phyloP scores from a whole-genome alignment of 1,139 yeast species.

The Williopsis jadinii region DNA sequence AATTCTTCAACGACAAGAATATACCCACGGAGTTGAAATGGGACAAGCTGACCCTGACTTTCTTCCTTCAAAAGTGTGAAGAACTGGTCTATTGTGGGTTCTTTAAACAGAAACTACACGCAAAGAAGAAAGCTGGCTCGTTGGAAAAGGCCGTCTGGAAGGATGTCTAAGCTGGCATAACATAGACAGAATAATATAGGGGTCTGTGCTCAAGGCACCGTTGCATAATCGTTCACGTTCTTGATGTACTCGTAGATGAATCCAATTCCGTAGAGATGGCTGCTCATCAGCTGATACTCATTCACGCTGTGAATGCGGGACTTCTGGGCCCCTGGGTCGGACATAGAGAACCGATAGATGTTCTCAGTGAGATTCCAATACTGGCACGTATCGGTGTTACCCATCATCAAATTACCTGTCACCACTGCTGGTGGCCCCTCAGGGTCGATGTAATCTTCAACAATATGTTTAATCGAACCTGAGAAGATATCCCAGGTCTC shows the following conservation, averaged over 20 bases:
- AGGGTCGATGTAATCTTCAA: slow-evolving; percentile 23
- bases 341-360: slow-evolving; percentile 42
- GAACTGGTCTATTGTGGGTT: slow-evolving; percentile 51
- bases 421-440: slow-evolving; percentile 24
- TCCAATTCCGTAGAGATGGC: slow-evolving; percentile 51
- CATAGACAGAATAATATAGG: no score
- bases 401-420: slow-evolving; percentile 44
- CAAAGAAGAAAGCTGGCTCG: slow-evolving; percentile 40
- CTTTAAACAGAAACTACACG: slow-evolving; percentile 26
- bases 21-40: slow-evolving; percentile 32
- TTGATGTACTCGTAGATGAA: slow-evolving; percentile 50
- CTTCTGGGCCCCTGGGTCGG: slow-evolving; percentile 32
- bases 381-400: slow-evolving; percentile 54
- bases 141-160: slow-evolving; percentile 57
- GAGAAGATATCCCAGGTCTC: slow-evolving; percentile 52
- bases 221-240: slow-evolving; percentile 23
- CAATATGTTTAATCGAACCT: slow-evolving; percentile 48
- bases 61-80: slow-evolving; percentile 52
- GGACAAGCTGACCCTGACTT: slow-evolving; percentile 44
- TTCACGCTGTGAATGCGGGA: slow-evolving; percentile 49
- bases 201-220: background rate
- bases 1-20: slow-evolving; percentile 19
- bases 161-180: slow-evolving; percentile 24
- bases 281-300: slow-evolving; percentile 44
- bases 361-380: slow-evolving; percentile 50